Evolutionary conservation across 2,329 filamentous ascomycete genomes (phyloP), one percentile per base, ranked within the genome.

Genomic region (Graphiopsis chlorocephala): DNA sequence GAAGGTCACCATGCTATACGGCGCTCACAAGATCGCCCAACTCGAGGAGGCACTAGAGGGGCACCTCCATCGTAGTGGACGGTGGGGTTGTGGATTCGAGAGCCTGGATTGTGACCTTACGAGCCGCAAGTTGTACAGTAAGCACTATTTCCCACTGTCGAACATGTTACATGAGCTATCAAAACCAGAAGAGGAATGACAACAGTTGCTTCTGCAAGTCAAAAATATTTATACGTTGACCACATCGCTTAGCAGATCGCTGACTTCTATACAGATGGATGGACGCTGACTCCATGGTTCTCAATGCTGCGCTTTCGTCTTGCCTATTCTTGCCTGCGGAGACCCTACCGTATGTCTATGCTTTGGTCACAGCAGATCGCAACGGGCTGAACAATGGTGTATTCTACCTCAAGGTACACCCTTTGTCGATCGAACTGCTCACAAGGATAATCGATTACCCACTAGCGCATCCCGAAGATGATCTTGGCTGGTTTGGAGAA

Each of bases 131-230:
- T 42, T 61, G 15, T 61, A 50, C 45, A 50, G 59, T 38, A 52
- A 61, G 14, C 45, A 61, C 15, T 61, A 61, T 14, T 61, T 61
- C 29, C 25, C 52, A 7, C 20, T 61, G 17, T 61, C 59, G 2
- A 52, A n/a, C 3, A n/a, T 61, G 42, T 20, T 61, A 6, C 59
- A 66, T 23, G 72, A 75, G 42, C 53, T 75, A 35, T 64, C 66
- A 33, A 73, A 73, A 59, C 68, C 68, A 11, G 64, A 67, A 14
- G 55, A 63, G 3, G 59, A 71, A 15, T 63, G 70, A 12, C 56
- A 66, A 14, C 68, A 75, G 48, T 74, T 72, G 73, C 68, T 75
- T 17, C 65, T 73, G 70, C 73, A 65, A 52, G 59, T 61, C 11
- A 29, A 25, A 25, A 5, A n/a, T n/a, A n/a, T n/a, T n/a, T n/a